These are phyloP conservation scores for Mortierella sp. DNA, from an alignment of 371 early-diverging fungal species.

Conservation along the genomic window DNA sequence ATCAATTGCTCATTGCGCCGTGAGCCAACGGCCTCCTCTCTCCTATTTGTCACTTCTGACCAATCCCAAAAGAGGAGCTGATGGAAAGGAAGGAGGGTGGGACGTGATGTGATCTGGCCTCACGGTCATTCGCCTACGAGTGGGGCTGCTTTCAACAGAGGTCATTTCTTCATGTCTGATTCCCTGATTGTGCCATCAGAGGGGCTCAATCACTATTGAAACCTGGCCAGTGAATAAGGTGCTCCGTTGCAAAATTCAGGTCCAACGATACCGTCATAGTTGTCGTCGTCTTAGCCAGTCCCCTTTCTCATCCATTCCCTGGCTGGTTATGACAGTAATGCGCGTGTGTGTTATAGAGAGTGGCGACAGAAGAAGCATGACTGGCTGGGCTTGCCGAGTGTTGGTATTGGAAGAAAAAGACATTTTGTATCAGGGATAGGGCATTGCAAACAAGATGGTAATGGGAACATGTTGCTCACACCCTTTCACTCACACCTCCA, in stretches of 20 bases:
- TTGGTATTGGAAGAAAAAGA: background rate
- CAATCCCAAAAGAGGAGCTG: background rate
- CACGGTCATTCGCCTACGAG: background rate
- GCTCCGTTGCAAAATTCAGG: background rate
- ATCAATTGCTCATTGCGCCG: background rate
- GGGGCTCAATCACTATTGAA: background rate
- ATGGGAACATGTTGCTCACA: constrained; percentile 3
- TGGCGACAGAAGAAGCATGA: too few species aligned
- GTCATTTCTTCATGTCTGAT: background rate
- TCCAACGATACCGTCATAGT: background rate
- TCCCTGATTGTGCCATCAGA: background rate
- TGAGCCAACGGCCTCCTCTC: too few species aligned
- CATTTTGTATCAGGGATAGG: too few species aligned
- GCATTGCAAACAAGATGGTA: background rate
- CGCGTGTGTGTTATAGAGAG: too few species aligned
- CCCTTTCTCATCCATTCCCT: too few species aligned
- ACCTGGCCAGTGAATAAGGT: background rate
- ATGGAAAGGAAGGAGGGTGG: too few species aligned
- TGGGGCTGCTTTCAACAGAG: background rate
- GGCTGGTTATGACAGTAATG: too few species aligned
- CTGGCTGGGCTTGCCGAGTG: too few species aligned
- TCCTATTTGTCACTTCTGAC: background rate
- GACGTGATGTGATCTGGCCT: constrained; percentile 3
- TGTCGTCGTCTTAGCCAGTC: too few species aligned
- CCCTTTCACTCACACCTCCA: background rate